phyloP scores from a whole-genome alignment of 2,329 filamentous ascomycete genomes.

The Teratosphaeria epicoccoides region DNA sequence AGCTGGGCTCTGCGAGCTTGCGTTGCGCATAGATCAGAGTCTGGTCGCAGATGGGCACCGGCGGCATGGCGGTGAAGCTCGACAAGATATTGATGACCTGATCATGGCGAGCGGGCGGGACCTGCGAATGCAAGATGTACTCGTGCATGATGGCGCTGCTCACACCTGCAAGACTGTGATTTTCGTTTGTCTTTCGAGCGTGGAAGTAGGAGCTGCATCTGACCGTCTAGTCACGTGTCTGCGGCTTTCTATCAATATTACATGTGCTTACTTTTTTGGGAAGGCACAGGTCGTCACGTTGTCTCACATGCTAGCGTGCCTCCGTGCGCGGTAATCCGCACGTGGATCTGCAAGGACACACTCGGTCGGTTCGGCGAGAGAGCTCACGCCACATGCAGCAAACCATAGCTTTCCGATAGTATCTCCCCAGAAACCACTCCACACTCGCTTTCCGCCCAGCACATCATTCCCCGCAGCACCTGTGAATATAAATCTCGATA shows the following conservation, averaged over 20 bases:
- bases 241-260: neutral
- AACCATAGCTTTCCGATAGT: neutral
- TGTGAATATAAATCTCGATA: neutral
- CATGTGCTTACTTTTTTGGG: neutral
- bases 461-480: neutral
- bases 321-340: neutral
- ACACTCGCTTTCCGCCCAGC: neutral
- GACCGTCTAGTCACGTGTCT: neutral
- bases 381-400: neutral
- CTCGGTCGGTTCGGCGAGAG: neutral
- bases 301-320: neutral
- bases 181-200: neutral
- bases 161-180: neutral
- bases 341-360: neutral
- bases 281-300: neutral
- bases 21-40: conserved; percentile 48
- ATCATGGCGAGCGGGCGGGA: conserved; percentile 46
- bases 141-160: conserved; percentile 44
- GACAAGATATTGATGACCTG: conserved; percentile 52
- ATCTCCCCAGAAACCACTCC: neutral
- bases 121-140: conserved; percentile 50
- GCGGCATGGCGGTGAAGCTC: conserved; percentile 52
- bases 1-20: conserved; percentile 20
- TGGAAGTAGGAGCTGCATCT: neutral
- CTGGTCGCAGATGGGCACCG: conserved; percentile 43